A percentile compares a stretch with the other conserved stretches of the same genome.
These are phyloP conservation scores for Grigorovia humatica DNA, from an alignment of 805 yeast genomes.

Conservation along the genomic window DNA sequence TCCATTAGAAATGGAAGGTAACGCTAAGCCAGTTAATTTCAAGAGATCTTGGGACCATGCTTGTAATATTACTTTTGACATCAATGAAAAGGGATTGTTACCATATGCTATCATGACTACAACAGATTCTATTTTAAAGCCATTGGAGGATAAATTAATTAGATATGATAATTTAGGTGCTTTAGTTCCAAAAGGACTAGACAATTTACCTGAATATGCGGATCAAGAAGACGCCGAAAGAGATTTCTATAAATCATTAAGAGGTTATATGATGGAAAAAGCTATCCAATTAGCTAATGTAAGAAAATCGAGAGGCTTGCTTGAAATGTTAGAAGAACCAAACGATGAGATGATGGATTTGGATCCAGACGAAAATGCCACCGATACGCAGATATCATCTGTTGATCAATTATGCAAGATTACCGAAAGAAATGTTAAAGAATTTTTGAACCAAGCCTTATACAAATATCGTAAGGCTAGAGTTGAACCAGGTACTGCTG, in stretches of 20 bases:
- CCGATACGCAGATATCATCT: conserved; percentile 33
- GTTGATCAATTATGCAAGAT: conserved; percentile 61
- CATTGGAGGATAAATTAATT: conserved; percentile 48
- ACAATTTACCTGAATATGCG: conserved; percentile 48
- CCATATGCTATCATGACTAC: conserved; percentile 60
- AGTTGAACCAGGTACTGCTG: conserved; percentile 99
- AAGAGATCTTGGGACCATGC: conserved; percentile 93
- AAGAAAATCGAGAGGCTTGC: conserved; percentile 45
- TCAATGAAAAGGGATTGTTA: conserved; percentile 42
- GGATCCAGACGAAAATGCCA: conserved; percentile 31
- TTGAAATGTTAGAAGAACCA: conserved; percentile 35
- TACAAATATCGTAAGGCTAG: conserved; percentile 77
- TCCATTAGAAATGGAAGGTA: conserved; percentile 99
- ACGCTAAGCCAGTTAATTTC: conserved; percentile 92
- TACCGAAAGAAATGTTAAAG: conserved; percentile 45
- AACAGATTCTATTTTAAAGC: conserved; percentile 46
- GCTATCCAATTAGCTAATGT: conserved; percentile 46
- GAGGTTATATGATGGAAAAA: conserved; percentile 50
- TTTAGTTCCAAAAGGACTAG: conserved; percentile 34
- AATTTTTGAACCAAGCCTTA: conserved; percentile 67
- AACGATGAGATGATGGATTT: conserved; percentile 35
- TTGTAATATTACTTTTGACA: conserved; percentile 54
- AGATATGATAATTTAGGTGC: conserved; percentile 70
- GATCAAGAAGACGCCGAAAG: conserved; percentile 87
- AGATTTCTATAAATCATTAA: conserved; percentile 66